Evolutionary conservation across 2,329 filamentous ascomycete genomes (phyloP).

Genomic region (Fusarium illudens): DNA sequence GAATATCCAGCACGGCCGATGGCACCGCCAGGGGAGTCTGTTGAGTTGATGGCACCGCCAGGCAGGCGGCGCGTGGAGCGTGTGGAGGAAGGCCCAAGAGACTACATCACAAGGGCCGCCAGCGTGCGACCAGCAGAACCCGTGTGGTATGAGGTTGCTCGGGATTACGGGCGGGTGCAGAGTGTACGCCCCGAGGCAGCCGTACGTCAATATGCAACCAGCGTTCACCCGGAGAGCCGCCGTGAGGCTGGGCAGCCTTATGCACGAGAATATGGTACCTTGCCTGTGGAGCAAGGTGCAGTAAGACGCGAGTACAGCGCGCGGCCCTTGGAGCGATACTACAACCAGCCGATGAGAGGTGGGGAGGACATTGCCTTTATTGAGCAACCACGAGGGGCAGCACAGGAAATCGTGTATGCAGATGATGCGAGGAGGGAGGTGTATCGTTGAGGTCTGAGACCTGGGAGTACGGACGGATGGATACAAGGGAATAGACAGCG

Average conservation of each 20-base stretch:
- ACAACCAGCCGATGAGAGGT: conserved; percentile 47
- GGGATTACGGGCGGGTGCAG: conserved; percentile 56
- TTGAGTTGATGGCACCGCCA: conserved; percentile 55
- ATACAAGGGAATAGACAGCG: neutral
- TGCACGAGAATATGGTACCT: conserved; percentile 42
- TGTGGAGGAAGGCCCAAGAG: conserved; percentile 58
- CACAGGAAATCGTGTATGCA: conserved; percentile 57
- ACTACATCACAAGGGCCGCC: conserved; percentile 63
- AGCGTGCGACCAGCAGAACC: conserved; percentile 66
- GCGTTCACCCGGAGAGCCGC: conserved; percentile 42
- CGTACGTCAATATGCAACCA: conserved; percentile 42
- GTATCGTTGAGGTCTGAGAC: conserved; percentile 43
- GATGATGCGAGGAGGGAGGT: conserved; percentile 51
- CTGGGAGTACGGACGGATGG: neutral
- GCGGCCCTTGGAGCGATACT: conserved; percentile 55
- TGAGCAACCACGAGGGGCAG: conserved; percentile 52
- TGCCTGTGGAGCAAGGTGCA: conserved; percentile 38
- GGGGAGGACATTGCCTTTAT: conserved; percentile 55
- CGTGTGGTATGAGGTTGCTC: conserved; percentile 52
- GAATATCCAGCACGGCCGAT: conserved; percentile 65
- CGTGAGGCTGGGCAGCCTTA: conserved; percentile 46
- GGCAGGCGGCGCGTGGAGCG: conserved; percentile 54
- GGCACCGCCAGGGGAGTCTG: conserved; percentile 54
- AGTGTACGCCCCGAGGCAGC: conserved; percentile 52
- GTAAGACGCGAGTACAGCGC: conserved; percentile 50